Evolutionary conservation across 2,329 filamentous ascomycete species (phyloP).

Genomic region (Paecilomyces fulvus): DNA sequence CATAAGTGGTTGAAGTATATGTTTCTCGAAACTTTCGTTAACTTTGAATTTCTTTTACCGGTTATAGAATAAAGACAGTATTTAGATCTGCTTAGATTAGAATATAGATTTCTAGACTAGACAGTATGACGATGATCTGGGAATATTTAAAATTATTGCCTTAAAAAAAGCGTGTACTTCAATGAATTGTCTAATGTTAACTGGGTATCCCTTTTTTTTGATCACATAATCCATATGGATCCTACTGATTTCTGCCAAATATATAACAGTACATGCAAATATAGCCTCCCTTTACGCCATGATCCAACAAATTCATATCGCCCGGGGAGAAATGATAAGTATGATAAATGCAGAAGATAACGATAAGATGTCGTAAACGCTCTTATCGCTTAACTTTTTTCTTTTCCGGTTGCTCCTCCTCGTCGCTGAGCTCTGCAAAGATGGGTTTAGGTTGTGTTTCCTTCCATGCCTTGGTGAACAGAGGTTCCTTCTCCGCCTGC

Average conservation of each 20-base stretch:
- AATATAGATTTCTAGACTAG: no score
- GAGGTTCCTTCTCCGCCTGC: constrained; percentile 80
- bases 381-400: constrained; percentile 39
- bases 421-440: constrained; percentile 82
- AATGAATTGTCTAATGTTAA: no score
- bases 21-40: no score
- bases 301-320: background rate
- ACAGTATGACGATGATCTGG: no score
- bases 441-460: constrained; percentile 86
- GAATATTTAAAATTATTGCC: no score
- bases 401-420: constrained; percentile 61
- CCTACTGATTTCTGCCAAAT: background rate
- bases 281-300: background rate
- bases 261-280: background rate
- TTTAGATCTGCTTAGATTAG: no score
- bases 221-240: background rate
- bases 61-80: no score
- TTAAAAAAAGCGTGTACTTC: no score
- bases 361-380: background rate
- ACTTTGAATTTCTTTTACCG: no score
- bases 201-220: background rate
- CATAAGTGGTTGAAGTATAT: no score
- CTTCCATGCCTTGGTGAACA: constrained; percentile 92
- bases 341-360: background rate
- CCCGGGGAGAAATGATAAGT: constrained; percentile 1